Evolutionary conservation across 176 grass and related monocot species (phyloP).

Genomic region (Chrysopogon serrulatus): DNA sequence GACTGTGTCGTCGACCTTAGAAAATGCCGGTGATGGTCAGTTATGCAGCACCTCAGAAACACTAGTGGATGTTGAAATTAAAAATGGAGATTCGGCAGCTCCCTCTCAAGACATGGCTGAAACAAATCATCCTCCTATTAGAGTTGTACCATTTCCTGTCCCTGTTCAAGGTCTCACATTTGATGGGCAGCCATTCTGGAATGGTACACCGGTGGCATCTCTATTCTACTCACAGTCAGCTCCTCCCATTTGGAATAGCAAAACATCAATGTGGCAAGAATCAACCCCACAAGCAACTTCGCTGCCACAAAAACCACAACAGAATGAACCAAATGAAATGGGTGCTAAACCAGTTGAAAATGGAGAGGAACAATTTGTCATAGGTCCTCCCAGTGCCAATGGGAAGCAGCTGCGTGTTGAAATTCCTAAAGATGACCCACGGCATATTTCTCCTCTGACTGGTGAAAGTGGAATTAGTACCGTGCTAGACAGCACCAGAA

Average conservation of each 20-base stretch:
- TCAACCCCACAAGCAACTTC: conserved; percentile 12
- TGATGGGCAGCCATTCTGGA: conserved; percentile 51
- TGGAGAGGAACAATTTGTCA: neutral
- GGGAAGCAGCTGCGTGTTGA: conserved; percentile 26
- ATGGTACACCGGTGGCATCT: conserved; percentile 26
- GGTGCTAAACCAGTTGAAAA: conserved; percentile 13
- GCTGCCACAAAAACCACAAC: conserved; percentile 17
- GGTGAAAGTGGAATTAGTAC: conserved; percentile 46
- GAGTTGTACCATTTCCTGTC: conserved; percentile 62
- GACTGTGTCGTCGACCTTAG: conserved; percentile 12
- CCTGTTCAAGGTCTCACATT: conserved; percentile 60
- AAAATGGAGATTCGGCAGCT: conserved; percentile 19
- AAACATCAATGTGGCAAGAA: conserved; percentile 29
- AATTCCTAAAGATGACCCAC: conserved; percentile 28
- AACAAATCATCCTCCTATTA: conserved; percentile 47
- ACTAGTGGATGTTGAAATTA: conserved; percentile 30
- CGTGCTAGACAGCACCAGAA: conserved; percentile 27
- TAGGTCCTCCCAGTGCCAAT: conserved; percentile 4
- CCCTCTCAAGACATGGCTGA: conserved; percentile 38
- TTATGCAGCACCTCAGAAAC: conserved; percentile 42
- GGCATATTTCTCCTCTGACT: conserved; percentile 36
- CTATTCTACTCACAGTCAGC: conserved; percentile 43
- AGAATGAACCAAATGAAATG: conserved; percentile 24
- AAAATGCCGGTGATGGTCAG: conserved; percentile 27
- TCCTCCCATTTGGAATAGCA: conserved; percentile 42